Conservation (phyloP, 1,284 basidiomycete genomes). For the Lentinus polychrous region DNA sequence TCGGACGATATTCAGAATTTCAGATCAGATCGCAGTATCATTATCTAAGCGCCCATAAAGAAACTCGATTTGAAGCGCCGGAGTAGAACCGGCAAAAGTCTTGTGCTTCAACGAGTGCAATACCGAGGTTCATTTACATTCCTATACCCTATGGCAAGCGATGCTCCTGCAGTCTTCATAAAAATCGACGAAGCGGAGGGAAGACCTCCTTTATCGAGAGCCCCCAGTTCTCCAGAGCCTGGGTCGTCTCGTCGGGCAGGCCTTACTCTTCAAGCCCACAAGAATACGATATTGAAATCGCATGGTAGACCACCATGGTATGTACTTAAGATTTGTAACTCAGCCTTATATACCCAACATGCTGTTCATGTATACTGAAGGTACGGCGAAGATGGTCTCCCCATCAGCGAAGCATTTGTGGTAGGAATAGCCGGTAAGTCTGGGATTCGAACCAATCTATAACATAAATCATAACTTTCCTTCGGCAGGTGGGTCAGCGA, state of each 20-base stretch:
- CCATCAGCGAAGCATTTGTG: constrained; percentile 77
- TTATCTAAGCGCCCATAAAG: too few species aligned
- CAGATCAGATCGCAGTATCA: too few species aligned
- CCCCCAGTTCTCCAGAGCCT: neutral
- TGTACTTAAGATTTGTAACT: constrained; percentile 10
- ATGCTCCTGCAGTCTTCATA: neutral
- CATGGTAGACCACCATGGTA: constrained; percentile 82
- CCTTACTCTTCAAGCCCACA: constrained; percentile 29
- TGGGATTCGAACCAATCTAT: constrained; percentile 20
- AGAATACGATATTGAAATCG: constrained; percentile 79
- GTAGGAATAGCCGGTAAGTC: constrained; percentile 84
- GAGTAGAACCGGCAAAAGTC: too few species aligned
- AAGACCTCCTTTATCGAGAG: neutral
- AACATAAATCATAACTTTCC: neutral
- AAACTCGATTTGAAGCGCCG: too few species aligned
- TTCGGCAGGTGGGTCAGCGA: constrained; percentile 75
- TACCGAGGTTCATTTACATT: too few species aligned
- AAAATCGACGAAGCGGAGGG: neutral
- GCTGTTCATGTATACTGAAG: constrained; percentile 27
- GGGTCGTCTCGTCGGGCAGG: neutral
- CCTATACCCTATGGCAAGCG: neutral
- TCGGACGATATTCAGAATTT: too few species aligned
- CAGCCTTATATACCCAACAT: constrained; percentile 10
- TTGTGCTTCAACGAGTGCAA: too few species aligned
- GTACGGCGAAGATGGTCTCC: constrained; percentile 70